Evolutionary conservation across 2,329 filamentous ascomycete species (phyloP).

Genomic region (Ceratocystis cacaofunesta): DNA sequence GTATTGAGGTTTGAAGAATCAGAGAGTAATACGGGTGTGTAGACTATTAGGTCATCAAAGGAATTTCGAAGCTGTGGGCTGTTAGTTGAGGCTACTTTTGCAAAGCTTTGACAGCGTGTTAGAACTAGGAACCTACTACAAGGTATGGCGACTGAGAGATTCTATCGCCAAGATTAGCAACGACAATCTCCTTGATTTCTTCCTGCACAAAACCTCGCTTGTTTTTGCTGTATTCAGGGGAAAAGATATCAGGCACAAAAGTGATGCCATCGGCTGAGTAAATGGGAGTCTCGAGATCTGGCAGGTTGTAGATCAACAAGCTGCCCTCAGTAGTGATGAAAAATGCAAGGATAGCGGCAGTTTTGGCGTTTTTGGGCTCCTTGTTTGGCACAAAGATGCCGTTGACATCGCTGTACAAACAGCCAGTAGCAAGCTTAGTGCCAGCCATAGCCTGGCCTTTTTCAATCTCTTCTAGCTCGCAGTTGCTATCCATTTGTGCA

Average conservation of each 20-base stretch:
- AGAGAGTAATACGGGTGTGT: slow-evolving; percentile 53
- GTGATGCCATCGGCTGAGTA: slow-evolving; percentile 64
- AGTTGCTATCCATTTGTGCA: slow-evolving; percentile 58
- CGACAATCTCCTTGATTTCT: slow-evolving; percentile 59
- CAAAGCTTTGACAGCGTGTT: background rate
- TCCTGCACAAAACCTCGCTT: slow-evolving; percentile 60
- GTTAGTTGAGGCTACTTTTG: background rate
- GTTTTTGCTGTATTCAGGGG: slow-evolving; percentile 50
- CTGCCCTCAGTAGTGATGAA: slow-evolving; percentile 61
- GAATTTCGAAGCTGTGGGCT: slow-evolving; percentile 52
- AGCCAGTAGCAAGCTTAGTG: slow-evolving; percentile 69
- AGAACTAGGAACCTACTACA: slow-evolving; percentile 42
- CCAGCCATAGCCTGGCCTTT: slow-evolving; percentile 42
- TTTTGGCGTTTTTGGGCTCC: slow-evolving; percentile 26
- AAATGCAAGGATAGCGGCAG: slow-evolving; percentile 50
- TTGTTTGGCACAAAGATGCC: slow-evolving; percentile 40
- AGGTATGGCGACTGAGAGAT: slow-evolving; percentile 60
- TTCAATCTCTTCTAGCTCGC: slow-evolving; percentile 73
- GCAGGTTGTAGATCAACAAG: slow-evolving; percentile 63
- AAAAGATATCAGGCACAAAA: slow-evolving; percentile 62
- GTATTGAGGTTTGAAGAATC: slow-evolving; percentile 33
- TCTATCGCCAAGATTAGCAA: slow-evolving; percentile 71
- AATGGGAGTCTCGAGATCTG: slow-evolving; percentile 54
- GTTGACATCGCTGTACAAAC: slow-evolving; percentile 57
- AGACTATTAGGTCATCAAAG: slow-evolving; percentile 72